Conservation (phyloP, 305 asterid genomes). For the Solanum chacoense region DNA sequence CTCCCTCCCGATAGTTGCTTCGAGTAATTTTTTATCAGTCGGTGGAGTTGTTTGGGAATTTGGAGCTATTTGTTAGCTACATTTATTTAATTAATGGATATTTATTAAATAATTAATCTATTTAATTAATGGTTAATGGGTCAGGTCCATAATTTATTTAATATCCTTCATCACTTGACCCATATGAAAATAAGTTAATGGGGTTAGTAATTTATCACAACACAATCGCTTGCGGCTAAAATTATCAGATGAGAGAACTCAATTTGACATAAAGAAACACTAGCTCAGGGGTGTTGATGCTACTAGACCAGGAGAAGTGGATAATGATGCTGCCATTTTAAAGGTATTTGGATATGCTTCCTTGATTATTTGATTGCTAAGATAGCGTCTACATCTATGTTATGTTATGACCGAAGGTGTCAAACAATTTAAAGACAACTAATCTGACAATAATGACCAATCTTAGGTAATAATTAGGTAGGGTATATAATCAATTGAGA, state of each 20-base stretch:
- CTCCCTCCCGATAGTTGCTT: not conserved
- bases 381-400: not conserved
- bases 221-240: not conserved
- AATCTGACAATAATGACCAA: not conserved
- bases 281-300: constrained; percentile 65
- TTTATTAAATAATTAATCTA: no score
- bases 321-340: constrained; percentile 55
- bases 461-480: not conserved
- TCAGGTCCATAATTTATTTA: not conserved
- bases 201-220: not conserved
- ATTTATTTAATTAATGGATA: no score
- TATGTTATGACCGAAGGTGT: not conserved
- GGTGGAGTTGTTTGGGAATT: not conserved
- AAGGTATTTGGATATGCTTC: constrained; percentile 38
- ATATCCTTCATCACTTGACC: not conserved
- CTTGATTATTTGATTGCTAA: not conserved
- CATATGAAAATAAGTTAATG: not conserved
- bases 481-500: not conserved
- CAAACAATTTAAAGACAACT: not conserved
- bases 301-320: constrained; percentile 60
- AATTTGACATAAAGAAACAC: not conserved
- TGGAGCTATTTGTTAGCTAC: not conserved
- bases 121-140: no score
- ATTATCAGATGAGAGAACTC: not conserved
- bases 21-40: not conserved